These are phyloP conservation scores for Cymbidium sinense DNA, from an alignment of 106 monocot genomes.

Conservation along the genomic window DNA sequence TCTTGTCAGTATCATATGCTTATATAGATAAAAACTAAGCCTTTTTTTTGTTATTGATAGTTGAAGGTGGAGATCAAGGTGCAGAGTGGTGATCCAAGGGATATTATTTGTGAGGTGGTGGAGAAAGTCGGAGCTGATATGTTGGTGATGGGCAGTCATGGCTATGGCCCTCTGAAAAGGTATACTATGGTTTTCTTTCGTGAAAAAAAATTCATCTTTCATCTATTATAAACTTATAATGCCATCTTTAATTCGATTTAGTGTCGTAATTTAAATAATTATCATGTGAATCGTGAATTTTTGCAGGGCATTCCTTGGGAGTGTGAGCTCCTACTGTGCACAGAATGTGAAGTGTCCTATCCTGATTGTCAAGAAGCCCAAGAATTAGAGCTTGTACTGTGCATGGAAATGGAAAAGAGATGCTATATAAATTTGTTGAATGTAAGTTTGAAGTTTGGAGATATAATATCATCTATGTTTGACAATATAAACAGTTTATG, in stretches of 20 bases:
- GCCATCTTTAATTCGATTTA: not conserved
- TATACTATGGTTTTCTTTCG: not conserved
- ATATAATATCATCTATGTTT: no score
- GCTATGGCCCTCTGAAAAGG: slow-evolving; percentile 60
- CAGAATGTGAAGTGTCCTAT: slow-evolving; percentile 28
- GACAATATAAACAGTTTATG: no score
- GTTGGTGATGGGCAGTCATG: slow-evolving; percentile 67
- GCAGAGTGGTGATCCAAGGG: slow-evolving; percentile 43
- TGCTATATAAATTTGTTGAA: not conserved
- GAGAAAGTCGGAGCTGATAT: slow-evolving; percentile 35
- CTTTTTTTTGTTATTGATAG: not conserved
- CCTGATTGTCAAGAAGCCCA: slow-evolving; percentile 17
- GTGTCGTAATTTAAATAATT: not conserved
- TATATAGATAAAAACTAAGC: not conserved
- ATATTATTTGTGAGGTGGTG: slow-evolving; percentile 53
- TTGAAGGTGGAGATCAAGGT: slow-evolving; percentile 24
- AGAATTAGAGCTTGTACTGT: not conserved
- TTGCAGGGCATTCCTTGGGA: slow-evolving; percentile 22
- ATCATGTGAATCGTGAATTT: not conserved
- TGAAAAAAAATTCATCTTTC: not conserved
- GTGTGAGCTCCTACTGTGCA: slow-evolving; percentile 22
- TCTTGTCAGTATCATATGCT: not conserved
- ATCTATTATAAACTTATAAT: not conserved
- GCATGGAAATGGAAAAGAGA: not conserved
- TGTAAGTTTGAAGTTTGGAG: no score